Evolutionary conservation across 257 asterid genomes (phyloP).

Genomic region (Plectranthus barbatus): DNA sequence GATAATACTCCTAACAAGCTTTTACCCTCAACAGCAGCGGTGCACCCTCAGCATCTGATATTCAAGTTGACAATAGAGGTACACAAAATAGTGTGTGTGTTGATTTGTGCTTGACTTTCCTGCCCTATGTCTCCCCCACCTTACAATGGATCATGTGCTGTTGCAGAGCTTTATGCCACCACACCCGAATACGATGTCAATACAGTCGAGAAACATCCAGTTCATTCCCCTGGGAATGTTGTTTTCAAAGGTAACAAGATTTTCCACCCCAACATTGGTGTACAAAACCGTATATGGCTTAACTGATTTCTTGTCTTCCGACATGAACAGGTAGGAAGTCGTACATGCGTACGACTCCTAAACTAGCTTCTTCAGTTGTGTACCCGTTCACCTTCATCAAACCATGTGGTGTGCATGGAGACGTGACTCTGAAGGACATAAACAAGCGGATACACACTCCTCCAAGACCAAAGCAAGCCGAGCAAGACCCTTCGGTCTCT

Average conservation of each 20-base stretch:
- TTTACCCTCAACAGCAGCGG: conserved; percentile 29
- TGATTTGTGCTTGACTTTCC: background rate
- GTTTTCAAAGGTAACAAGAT: conserved; percentile 65
- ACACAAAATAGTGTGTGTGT: background rate
- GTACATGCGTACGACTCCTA: conserved; percentile 54
- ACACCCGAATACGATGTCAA: conserved; percentile 36
- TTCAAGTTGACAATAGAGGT: conserved; percentile 56
- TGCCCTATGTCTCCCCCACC: background rate
- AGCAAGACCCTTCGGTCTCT: conserved; percentile 33
- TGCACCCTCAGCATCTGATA: conserved; percentile 42
- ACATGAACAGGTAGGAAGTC: conserved; percentile 62
- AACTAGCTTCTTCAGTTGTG: conserved; percentile 54
- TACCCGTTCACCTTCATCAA: conserved; percentile 76
- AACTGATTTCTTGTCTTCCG: conserved; percentile 3
- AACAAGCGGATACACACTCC: conserved; percentile 70
- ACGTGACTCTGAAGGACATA: conserved; percentile 80
- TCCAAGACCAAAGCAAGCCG: conserved; percentile 38
- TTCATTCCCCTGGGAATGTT: conserved; percentile 44
- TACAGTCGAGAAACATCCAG: conserved; percentile 38
- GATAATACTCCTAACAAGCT: conserved; percentile 11
- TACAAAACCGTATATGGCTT: too few species aligned
- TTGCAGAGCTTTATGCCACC: conserved; percentile 46
- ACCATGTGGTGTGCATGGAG: conserved; percentile 80
- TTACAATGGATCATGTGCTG: background rate
- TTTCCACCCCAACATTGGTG: background rate